Evolutionary conservation across 352 stramenopile genomes (phyloP).

Genomic region (Globisporangium spiculum): DNA sequence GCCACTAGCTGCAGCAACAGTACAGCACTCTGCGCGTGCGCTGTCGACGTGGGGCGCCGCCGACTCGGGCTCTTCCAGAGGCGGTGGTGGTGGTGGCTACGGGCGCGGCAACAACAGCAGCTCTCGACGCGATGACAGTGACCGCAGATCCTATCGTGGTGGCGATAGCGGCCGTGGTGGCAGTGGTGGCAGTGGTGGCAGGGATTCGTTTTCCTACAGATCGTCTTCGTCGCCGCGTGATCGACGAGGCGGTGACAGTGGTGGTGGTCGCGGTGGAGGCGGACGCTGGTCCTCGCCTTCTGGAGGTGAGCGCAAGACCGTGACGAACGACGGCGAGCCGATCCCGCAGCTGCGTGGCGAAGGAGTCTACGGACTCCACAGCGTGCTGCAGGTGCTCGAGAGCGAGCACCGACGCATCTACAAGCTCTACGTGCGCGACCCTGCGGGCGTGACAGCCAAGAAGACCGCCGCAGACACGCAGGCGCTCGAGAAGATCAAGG

Average conservation of each 20-base stretch:
- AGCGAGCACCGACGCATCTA: constrained; percentile 50
- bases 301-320: constrained; percentile 4
- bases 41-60: constrained; percentile 13
- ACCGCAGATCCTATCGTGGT: background rate
- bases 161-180: background rate
- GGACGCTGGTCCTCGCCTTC: constrained; percentile 5
- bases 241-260: background rate
- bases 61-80: background rate
- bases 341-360: constrained; percentile 60
- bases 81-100: background rate
- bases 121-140: background rate
- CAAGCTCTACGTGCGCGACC: constrained; percentile 52
- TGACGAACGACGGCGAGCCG: constrained; percentile 30
- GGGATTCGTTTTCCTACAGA: background rate
- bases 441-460: constrained; percentile 21
- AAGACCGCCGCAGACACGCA: constrained; percentile 31
- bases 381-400: constrained; percentile 59
- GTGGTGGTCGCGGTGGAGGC: background rate
- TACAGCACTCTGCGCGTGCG: background rate
- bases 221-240: background rate
- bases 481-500: constrained; percentile 45
- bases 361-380: constrained; percentile 70
- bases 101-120: background rate
- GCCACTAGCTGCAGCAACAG: background rate
- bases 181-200: background rate